Evolutionary conservation across 192 early-diverging fungal genomes (phyloP).

Genomic region (Spizellomyces punctatus): DNA sequence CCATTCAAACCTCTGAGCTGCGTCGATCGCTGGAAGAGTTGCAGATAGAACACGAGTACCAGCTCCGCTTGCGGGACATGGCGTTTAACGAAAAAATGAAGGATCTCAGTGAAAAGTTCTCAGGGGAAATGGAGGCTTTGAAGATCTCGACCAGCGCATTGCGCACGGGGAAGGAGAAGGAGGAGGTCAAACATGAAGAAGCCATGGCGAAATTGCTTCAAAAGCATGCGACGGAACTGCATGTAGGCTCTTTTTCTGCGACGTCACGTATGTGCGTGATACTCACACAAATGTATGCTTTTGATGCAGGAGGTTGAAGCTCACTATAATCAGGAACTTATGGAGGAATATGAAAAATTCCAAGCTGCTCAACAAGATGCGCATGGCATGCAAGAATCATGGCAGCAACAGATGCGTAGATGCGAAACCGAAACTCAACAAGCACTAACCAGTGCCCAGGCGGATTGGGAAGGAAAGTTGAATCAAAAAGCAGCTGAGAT

Average conservation of each 20-base stretch:
- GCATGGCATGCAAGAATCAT: constrained; percentile 43
- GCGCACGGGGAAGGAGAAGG: constrained; percentile 57
- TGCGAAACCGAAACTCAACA: constrained; percentile 36
- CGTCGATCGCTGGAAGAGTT: constrained; percentile 55
- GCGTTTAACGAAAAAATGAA: constrained; percentile 63
- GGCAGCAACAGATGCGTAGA: constrained; percentile 48
- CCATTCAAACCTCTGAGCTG: constrained; percentile 50
- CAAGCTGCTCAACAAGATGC: constrained; percentile 45
- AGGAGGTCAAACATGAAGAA: constrained; percentile 58
- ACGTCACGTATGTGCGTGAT: background rate
- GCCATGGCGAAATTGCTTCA: constrained; percentile 31
- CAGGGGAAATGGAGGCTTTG: constrained; percentile 56
- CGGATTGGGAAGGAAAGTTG: constrained; percentile 46
- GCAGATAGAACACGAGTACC: constrained; percentile 67
- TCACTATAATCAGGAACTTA: constrained; percentile 57
- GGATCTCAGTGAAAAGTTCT: constrained; percentile 54
- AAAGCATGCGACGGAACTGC: constrained; percentile 45
- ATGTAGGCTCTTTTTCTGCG: constrained; percentile 36
- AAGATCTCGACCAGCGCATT: constrained; percentile 50
- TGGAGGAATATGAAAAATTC: constrained; percentile 63
- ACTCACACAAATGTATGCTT: too few species aligned
- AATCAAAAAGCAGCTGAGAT: constrained; percentile 48
- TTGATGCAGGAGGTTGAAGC: constrained; percentile 45
- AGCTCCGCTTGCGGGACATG: constrained; percentile 64
- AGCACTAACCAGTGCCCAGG: constrained; percentile 39